phyloP scores from a whole-genome alignment of 768 basidiomycete species.

The Tulasnella sp. region DNA sequence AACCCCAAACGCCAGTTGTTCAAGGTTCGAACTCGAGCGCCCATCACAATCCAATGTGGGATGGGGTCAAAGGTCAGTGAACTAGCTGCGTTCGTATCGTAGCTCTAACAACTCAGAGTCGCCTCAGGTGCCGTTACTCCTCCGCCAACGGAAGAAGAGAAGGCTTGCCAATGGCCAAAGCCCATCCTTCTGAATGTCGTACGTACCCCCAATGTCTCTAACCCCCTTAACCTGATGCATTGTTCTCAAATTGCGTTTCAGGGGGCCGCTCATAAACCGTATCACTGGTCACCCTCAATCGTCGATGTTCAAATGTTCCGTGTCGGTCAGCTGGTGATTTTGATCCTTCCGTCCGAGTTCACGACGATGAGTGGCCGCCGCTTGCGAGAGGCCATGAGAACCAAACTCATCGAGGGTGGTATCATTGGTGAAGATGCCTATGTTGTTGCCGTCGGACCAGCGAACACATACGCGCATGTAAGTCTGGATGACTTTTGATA shows the following conservation, averaged over 20 bases:
- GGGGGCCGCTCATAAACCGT: slow-evolving; percentile 65
- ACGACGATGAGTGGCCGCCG: slow-evolving; percentile 81
- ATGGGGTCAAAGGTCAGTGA: slow-evolving; percentile 60
- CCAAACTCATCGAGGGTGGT: slow-evolving; percentile 57
- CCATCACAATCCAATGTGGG: slow-evolving; percentile 71
- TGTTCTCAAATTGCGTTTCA: slow-evolving; percentile 29
- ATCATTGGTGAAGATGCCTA: slow-evolving; percentile 64
- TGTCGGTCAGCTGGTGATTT: slow-evolving; percentile 68
- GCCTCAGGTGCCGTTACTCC: slow-evolving; percentile 58
- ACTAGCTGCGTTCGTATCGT: neutral
- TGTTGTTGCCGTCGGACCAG: slow-evolving; percentile 76
- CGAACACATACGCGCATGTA: slow-evolving; percentile 67
- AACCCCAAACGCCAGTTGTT: slow-evolving; percentile 8
- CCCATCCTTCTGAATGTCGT: slow-evolving; percentile 74
- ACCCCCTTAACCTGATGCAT: neutral
- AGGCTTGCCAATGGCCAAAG: slow-evolving; percentile 70
- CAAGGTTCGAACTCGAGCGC: slow-evolving; percentile 27
- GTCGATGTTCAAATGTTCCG: slow-evolving; percentile 77
- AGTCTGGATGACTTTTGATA: slow-evolving; percentile 38
- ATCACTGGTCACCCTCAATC: slow-evolving; percentile 68
- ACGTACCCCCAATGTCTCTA: slow-evolving; percentile 30
- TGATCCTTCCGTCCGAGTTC: slow-evolving; percentile 71
- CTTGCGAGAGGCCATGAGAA: slow-evolving; percentile 64
- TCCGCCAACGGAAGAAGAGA: slow-evolving; percentile 54
- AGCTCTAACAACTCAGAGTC: neutral